Base-by-base conservation (phyloP, 192 early-diverging fungal genomes). In the Backusella westeae region DNA sequence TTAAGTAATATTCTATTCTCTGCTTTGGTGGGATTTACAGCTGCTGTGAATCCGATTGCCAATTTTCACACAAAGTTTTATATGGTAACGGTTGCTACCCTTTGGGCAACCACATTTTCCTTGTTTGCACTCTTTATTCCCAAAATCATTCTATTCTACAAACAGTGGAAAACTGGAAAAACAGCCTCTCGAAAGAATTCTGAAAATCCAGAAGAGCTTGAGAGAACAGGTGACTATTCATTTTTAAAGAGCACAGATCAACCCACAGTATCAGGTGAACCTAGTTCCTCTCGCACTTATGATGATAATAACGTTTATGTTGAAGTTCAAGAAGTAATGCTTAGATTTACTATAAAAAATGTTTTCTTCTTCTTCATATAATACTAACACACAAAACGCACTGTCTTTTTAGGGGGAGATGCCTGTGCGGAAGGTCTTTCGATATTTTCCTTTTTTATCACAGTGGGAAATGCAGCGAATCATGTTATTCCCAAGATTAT, bases 61-160 rank as follows among this genome's bases (percentile, higher is more conserved):
- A 80, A 87, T 52, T 87, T 77, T 52, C 67, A 83, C 29, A 84
- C 81, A 9, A 83, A 83, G 39, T 87, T 83, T 29, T 81, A 81
- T 26, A 73, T 85, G 1, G 75, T 80, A 0, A 82, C 80, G 2
- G 70, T 85, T 1, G 79, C 83, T 0, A 78, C 83, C 17, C 72
- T 87, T 10, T 87, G 83, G 72, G 86, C 82, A 3, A 84, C 84
- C 0, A 84, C 80, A 9, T 83, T 87, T 41, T 85, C 84, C 21
- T 71, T 87, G 52, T 74, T 87, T 77, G 79, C 79, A 12, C 56
- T 87, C 9, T 87, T 87, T 59, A 41, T 85, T 6, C 86, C 86
- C 6, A 85, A 85, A 36, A 59, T 87, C 3, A 78, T 74, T 56
- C 74, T 78, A 59, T 80, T 87, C 7, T 83, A 84, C 21, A 76